A percentile compares a stretch with the other conserved stretches of the same genome.
Evolutionary conservation across 1,284 basidiomycete species (phyloP).

Genomic region (Ustilago bromivora): DNA sequence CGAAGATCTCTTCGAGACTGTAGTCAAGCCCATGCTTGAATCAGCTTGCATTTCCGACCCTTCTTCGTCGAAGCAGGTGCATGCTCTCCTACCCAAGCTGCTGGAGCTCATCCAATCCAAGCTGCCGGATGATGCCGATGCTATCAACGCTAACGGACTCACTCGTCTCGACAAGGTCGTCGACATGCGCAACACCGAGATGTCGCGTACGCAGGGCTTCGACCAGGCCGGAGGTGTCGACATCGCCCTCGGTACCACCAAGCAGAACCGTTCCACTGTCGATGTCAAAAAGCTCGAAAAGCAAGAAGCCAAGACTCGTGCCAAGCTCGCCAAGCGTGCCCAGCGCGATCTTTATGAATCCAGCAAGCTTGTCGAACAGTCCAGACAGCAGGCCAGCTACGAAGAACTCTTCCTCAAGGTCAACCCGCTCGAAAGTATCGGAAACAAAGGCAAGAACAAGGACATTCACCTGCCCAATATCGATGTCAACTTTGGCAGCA

Average conservation of each 20-base stretch:
- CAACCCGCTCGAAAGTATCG: constrained; percentile 89
- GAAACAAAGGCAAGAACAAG: constrained; percentile 77
- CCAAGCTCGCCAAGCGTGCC: constrained; percentile 95
- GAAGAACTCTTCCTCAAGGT: constrained; percentile 99
- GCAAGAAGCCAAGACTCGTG: constrained; percentile 96
- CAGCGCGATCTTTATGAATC: constrained; percentile 88
- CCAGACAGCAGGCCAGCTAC: constrained; percentile 91
- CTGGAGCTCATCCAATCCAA: constrained; percentile 59
- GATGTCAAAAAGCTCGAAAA: constrained; percentile 98
- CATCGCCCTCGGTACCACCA: constrained; percentile 92
- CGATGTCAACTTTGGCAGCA: constrained; percentile 80
- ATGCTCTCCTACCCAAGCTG: constrained; percentile 55
- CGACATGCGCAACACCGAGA: constrained; percentile 85
- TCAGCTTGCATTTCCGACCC: constrained; percentile 63
- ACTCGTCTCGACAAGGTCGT: constrained; percentile 85
- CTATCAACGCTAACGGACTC: constrained; percentile 71
- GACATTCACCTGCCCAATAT: constrained; percentile 96
- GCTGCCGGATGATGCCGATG: constrained; percentile 43
- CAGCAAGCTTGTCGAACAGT: constrained; percentile 91
- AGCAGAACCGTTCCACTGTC: constrained; percentile 93
- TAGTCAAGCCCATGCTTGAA: constrained; percentile 66
- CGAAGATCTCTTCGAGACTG: constrained; percentile 59
- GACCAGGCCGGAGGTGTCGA: constrained; percentile 71
- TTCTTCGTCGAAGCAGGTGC: constrained; percentile 44
- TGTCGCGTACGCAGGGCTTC: constrained; percentile 67